Conservation (phyloP, 78 protist species). For the Dictyostelium intermedium region DNA sequence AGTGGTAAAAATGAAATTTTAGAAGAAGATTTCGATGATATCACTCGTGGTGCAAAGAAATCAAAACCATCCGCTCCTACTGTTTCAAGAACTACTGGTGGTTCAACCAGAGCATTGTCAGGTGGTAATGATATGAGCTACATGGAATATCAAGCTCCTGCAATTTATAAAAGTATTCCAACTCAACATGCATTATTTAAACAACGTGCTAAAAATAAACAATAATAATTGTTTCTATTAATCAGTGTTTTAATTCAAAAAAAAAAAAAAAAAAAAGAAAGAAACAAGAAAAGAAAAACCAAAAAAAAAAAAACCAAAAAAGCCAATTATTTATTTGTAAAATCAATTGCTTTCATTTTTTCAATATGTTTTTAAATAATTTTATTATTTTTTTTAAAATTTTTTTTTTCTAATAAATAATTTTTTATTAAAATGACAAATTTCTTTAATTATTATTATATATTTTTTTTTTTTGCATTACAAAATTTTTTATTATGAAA, state of each 20-base stretch:
- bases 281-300: neutral
- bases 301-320: neutral
- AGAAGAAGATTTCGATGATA: constrained; percentile 78
- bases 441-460: no score
- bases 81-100: constrained; percentile 15
- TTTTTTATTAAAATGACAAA: no score
- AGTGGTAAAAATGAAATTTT: constrained; percentile 46
- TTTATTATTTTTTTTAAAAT: no score
- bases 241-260: neutral
- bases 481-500: no score
- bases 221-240: neutral
- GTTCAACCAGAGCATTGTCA: constrained; percentile 8
- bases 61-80: neutral
- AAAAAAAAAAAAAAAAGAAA: neutral
- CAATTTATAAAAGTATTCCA: constrained; percentile 11
- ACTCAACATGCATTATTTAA: constrained; percentile 25
- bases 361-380: no score
- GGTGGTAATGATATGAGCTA: constrained; percentile 28
- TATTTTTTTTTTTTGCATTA: no score
- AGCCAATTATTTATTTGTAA: no score
- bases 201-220: neutral
- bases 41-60: constrained; percentile 18
- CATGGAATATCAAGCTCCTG: constrained; percentile 46
- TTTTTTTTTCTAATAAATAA: no score
- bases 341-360: no score